phyloP scores from a whole-genome alignment of 257 asterid genomes.

The Solanum etuberosum region DNA sequence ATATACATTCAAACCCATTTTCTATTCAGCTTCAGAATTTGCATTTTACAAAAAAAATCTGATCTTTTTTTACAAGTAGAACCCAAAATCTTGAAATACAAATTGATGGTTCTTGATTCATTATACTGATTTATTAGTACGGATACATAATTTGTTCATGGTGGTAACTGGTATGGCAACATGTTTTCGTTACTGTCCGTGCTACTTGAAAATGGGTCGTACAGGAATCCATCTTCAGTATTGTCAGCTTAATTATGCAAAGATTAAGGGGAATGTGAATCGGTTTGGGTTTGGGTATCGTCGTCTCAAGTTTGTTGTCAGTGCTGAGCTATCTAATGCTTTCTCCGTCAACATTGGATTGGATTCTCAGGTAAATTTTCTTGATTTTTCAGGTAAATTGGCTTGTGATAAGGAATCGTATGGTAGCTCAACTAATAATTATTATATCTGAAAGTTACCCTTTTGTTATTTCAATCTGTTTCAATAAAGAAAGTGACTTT shows the following conservation, averaged over 20 bases:
- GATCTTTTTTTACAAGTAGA: neutral
- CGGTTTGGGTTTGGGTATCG: constrained; percentile 15
- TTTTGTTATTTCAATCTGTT: neutral
- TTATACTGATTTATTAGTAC: neutral
- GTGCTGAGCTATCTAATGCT: constrained; percentile 63
- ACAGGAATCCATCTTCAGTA: constrained; percentile 25
- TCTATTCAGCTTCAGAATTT: neutral
- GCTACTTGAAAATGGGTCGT: constrained; percentile 40
- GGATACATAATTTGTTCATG: neutral
- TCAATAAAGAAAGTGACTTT: neutral
- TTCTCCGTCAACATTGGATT: constrained; percentile 64
- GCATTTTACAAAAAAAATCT: neutral
- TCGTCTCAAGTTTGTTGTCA: constrained; percentile 35
- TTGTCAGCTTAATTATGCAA: constrained; percentile 22
- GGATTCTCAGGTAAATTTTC: constrained; percentile 59
- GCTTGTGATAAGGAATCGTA: neutral
- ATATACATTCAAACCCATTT: neutral
- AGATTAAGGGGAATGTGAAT: constrained; percentile 5
- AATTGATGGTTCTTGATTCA: neutral
- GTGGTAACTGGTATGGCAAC: constrained; percentile 34
- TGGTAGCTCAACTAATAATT: neutral
- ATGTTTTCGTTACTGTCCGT: constrained; percentile 15
- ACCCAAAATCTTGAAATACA: neutral
- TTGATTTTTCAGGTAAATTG: neutral
- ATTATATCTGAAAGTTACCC: neutral